These are phyloP conservation scores for Ophiostoma ulmi DNA, from an alignment of 2,329 filamentous ascomycete genomes.

Conservation along the genomic window DNA sequence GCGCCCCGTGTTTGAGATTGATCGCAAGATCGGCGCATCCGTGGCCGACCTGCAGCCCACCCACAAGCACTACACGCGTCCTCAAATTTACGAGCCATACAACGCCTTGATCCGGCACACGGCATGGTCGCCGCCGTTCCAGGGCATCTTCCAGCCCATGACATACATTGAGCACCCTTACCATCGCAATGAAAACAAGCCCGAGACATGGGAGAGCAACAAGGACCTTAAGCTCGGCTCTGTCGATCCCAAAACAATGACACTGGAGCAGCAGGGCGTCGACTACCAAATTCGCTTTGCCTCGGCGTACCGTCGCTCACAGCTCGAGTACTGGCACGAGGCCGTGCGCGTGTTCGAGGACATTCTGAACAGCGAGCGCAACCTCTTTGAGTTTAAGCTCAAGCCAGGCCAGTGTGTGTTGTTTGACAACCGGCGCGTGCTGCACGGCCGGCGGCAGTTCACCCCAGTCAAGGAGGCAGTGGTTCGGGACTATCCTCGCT, in stretches of 20 bases:
- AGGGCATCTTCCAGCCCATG: constrained; percentile 38
- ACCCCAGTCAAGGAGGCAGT: not conserved
- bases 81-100: too few species aligned
- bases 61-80: constrained; percentile 23
- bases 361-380: constrained; percentile 51
- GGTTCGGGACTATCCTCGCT: constrained; percentile 54
- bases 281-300: not conserved
- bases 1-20: constrained; percentile 48
- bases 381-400: constrained; percentile 66
- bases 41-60: constrained; percentile 22
- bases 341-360: constrained; percentile 53
- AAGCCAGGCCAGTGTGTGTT: constrained; percentile 80
- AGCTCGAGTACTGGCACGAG: constrained; percentile 28
- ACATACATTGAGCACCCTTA: not conserved
- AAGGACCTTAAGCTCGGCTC: not conserved
- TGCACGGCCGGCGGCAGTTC: constrained; percentile 78
- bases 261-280: not conserved
- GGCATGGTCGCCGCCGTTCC: constrained; percentile 78
- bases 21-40: constrained; percentile 22
- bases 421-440: constrained; percentile 82
- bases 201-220: not conserved
- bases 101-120: constrained; percentile 28
- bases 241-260: not conserved
- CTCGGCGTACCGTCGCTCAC: not conserved
- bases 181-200: not conserved